Evolutionary conservation across 1,139 yeast species (phyloP), one percentile per base, ranked within the genome.

Genomic region (Geotrichum reessii): DNA sequence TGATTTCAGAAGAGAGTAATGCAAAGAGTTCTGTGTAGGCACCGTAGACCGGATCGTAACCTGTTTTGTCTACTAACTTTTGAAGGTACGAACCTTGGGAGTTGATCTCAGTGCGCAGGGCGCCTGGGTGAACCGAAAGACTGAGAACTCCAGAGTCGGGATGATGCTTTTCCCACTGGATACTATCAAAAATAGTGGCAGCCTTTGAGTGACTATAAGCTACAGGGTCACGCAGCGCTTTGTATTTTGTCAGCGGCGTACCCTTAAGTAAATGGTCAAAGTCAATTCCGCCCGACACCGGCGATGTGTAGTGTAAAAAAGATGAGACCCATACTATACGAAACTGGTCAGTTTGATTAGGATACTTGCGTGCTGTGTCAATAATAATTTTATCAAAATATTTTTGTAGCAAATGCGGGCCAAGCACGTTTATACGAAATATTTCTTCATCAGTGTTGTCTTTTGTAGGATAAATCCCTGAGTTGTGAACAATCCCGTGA

Each of bases 391-490:
- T 80, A 56, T 78, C 79, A 14, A 82, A 69, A 51, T 75, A 71
- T 59, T 76, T 74, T 64, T 81, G 80, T 24, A 83, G 67, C 55
- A 81, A 67, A 61, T 77, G 81, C 25, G 82, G 81, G 1, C 82
- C 86, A 57, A 82, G 62, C 12, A 72, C 78, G 64, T 83, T 82
- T 40, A 79, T 76, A 6, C 84, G 85, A 55, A 80, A 71, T 65
- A 79, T 81, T 49, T 73, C 66, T 59, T 82, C 85, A 66, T 80
- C 83, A 22, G 64, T 67, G 2, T 82, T 74, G 14, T 65, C 63
- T 17, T 62, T 63, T 11, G 76, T 75, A 2, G 80, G 78, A 82
- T 80, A 79, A 7, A 81, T 76, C 48, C 85, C 84, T 1, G 76
- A 74, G 55, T 72, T 72, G 64, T 72, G 73, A 24, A 71, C 56